phyloP scores from a whole-genome alignment of 129 eudicot species.

The Cynara cardunculus region DNA sequence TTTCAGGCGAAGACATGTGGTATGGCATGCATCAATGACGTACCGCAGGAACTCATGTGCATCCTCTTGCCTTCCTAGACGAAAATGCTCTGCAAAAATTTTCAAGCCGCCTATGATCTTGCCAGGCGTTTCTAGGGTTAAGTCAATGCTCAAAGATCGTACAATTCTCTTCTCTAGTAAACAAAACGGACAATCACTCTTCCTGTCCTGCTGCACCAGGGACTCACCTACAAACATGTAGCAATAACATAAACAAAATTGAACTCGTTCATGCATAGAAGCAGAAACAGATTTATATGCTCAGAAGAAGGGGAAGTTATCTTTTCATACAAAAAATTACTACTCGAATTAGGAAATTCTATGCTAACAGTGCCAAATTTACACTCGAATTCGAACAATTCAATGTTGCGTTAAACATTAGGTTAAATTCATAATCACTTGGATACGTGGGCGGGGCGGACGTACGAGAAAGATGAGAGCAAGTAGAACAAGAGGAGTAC shows the following conservation, averaged over 20 bases:
- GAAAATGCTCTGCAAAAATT: slow-evolving; percentile 70
- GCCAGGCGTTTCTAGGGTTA: slow-evolving; percentile 57
- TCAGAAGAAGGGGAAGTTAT: not conserved
- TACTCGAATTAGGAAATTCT: not conserved
- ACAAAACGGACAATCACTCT: slow-evolving; percentile 90
- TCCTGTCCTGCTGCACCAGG: slow-evolving; percentile 50
- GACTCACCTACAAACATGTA: slow-evolving; percentile 50
- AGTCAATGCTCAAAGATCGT: slow-evolving; percentile 59
- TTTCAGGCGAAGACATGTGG: slow-evolving; percentile 78
- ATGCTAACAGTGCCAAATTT: not conserved
- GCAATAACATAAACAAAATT: not conserved
- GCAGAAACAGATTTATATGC: not conserved
- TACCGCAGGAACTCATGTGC: slow-evolving; percentile 92
- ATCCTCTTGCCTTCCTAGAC: slow-evolving; percentile 89
- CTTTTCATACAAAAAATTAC: not conserved
- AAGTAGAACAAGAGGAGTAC: slow-evolving; percentile 18
- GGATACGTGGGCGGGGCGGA: not conserved
- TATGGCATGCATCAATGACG: slow-evolving; percentile 91
- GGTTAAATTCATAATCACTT: slow-evolving; percentile 11
- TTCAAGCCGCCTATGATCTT: slow-evolving; percentile 61
- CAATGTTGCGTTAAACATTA: not conserved
- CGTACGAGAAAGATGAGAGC: not conserved
- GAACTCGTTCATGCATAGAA: not conserved
- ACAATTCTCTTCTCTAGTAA: slow-evolving; percentile 73
- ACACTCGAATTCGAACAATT: not conserved